Conservation (phyloP, 2,329 filamentous ascomycete species). For the Xylaria digitata region DNA sequence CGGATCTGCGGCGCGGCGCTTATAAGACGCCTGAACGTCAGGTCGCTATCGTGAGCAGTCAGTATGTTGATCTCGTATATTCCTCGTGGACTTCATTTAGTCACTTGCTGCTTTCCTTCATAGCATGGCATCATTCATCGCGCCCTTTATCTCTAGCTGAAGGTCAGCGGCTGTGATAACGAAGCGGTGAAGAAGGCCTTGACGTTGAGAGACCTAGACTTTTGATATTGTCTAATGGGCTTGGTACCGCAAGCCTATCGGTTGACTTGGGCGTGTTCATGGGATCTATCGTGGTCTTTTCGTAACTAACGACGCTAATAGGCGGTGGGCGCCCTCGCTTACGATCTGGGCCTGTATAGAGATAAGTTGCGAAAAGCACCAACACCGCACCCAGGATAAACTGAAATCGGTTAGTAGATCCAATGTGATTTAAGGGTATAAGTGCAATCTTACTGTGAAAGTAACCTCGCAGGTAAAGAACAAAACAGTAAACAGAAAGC, state of each 20-base stretch:
- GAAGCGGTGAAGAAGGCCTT: slow-evolving; percentile 49
- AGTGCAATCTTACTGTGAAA: slow-evolving; percentile 68
- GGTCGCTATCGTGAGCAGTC: slow-evolving; percentile 3
- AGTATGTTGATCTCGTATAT: slow-evolving; percentile 6
- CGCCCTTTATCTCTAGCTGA: slow-evolving; percentile 47
- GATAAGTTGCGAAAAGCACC: slow-evolving; percentile 84
- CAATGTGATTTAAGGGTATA: background rate
- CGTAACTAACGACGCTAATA: slow-evolving; percentile 77
- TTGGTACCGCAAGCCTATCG: slow-evolving; percentile 48
- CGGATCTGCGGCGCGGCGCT: slow-evolving; percentile 18
- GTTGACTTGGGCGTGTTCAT: slow-evolving; percentile 48
- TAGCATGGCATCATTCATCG: slow-evolving; percentile 44
- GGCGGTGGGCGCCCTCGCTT: slow-evolving; percentile 70
- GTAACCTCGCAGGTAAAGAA: slow-evolving; percentile 86
- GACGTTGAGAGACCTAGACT: slow-evolving; percentile 50
- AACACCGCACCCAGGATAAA: slow-evolving; percentile 83
- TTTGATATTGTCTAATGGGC: slow-evolving; percentile 46
- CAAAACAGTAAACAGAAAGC: slow-evolving; percentile 84
- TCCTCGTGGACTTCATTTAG: background rate
- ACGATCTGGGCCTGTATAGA: slow-evolving; percentile 79
- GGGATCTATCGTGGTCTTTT: slow-evolving; percentile 75
- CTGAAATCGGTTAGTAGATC: slow-evolving; percentile 59
- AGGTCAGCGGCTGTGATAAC: slow-evolving; percentile 46
- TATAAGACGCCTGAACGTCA: background rate
- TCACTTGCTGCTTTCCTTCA: background rate